These are phyloP conservation scores for Furcasterigmium sp. DNA, from an alignment of 2,329 filamentous ascomycete species.

Conservation along the genomic window DNA sequence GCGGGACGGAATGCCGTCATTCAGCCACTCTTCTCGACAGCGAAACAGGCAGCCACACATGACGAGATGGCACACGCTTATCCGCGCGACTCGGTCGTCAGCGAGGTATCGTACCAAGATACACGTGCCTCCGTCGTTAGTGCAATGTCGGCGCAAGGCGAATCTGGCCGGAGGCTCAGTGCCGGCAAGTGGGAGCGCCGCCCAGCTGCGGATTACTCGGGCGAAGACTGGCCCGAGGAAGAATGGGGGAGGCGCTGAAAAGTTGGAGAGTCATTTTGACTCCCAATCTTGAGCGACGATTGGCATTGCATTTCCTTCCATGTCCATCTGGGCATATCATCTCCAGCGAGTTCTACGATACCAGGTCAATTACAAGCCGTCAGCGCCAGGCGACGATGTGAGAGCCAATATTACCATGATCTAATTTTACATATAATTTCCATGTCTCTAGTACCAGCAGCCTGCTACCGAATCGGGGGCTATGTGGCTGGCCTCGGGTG, in stretches of 20 bases:
- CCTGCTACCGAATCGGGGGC: too few species aligned
- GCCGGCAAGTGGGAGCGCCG: slow-evolving; percentile 17
- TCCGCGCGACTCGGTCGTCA: not conserved
- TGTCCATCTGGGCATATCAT: too few species aligned
- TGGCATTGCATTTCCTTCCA: too few species aligned
- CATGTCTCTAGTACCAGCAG: too few species aligned
- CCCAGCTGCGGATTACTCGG: slow-evolving; percentile 20
- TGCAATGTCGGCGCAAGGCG: not conserved
- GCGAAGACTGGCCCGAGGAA: slow-evolving; percentile 19
- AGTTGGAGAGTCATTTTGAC: not conserved
- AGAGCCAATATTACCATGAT: too few species aligned
- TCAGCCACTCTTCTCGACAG: slow-evolving; percentile 8
- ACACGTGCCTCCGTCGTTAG: not conserved
- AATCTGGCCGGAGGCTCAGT: not conserved
- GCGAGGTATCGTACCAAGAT: not conserved
- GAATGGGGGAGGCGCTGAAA: slow-evolving; percentile 6
- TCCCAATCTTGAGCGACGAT: too few species aligned
- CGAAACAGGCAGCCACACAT: not conserved
- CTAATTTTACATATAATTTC: too few species aligned
- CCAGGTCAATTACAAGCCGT: too few species aligned
- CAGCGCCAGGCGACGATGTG: too few species aligned
- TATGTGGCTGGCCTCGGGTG: too few species aligned
- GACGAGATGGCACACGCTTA: not conserved
- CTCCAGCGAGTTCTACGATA: too few species aligned
- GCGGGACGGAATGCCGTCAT: not conserved